Base-by-base conservation (phyloP, 805 yeast genomes). In the Schwanniomyces vanrijiae region DNA sequence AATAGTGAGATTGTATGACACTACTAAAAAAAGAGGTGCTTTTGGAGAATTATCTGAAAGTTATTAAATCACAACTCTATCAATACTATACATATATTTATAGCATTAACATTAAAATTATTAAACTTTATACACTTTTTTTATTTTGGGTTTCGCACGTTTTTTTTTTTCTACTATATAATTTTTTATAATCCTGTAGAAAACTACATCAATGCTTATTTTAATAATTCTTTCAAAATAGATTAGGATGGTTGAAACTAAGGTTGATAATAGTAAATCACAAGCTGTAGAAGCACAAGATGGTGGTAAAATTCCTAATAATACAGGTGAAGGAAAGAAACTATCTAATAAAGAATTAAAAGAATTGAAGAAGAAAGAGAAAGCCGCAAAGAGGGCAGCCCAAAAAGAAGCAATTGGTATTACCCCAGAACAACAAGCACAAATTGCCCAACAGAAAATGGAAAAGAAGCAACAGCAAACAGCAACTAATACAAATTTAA, bases 381-480 rank as follows among this genome's bases (percentile, higher is more conserved):
- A 92, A 69, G 94, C 94, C 11, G 96, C 94, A 34, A 88, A 89
- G 64, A 78, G 98, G 63, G 94, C 96, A 2, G 96, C 96, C 2
- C 82, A 84, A 53, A 90, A 88, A 61, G 87, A 79, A 54, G 84
- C 83, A 6, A 78, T 73, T 43, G 90, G 86, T 28, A 79, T 82
- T 39, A 47, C 76, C 55, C 68, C 73, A 51, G 67, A 75, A 67
- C 68, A 72, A 60, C 71, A 79, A 62, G 60, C 74, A 45, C 68
- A 60, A 54, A 57, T 56, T 46, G 73, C 67, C 5, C 71, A 58
- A 61, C 74, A 64, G 69, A 77, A 68, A 66, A 77, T 60, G 45
- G 75, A 65, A 28, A 71, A 66, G 59, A 66, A 69, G 48, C 60
- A 61, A 66, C 75, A 56, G 58, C 75, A 63, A 57, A 67, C 67